Percentiles rank a stretch among this genome's conserved stretches.
Conservation (phyloP, 208 protist genomes). For the Trypanosoma platydactyli region DNA sequence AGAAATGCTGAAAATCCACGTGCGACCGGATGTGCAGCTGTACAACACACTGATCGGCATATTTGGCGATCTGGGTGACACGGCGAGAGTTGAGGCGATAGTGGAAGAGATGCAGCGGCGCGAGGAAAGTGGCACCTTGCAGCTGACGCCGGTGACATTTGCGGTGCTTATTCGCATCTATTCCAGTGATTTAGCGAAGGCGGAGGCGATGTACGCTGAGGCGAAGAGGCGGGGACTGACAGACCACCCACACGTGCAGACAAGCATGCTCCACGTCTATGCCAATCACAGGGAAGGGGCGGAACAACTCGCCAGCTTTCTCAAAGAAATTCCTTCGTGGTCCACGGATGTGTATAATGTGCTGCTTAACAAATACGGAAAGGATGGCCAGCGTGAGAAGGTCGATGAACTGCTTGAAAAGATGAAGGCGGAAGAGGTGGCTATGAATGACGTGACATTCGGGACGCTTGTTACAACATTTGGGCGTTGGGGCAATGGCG, state of each 20-base stretch:
- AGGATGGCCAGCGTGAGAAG: constrained; percentile 55
- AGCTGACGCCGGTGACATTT: constrained; percentile 74
- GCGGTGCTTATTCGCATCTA: constrained; percentile 79
- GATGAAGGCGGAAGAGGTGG: constrained; percentile 68
- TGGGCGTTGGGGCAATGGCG: constrained; percentile 66
- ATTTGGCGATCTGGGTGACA: constrained; percentile 68
- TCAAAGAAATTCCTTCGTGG: constrained; percentile 55
- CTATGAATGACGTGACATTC: constrained; percentile 91
- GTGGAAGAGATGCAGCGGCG: constrained; percentile 63
- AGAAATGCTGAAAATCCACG: constrained; percentile 56
- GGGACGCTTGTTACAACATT: constrained; percentile 88
- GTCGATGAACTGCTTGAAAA: constrained; percentile 70
- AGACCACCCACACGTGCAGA: constrained; percentile 83
- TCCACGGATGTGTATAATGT: constrained; percentile 87
- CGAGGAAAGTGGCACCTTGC: constrained; percentile 72
- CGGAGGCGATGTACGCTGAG: constrained; percentile 57
- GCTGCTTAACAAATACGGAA: constrained; percentile 79
- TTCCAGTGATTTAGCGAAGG: constrained; percentile 41
- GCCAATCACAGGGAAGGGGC: constrained; percentile 27
- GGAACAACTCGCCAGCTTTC: constrained; percentile 50
- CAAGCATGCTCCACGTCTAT: constrained; percentile 73
- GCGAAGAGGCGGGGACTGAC: constrained; percentile 60
- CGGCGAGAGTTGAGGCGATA: constrained; percentile 51
- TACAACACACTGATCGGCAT: constrained; percentile 85
- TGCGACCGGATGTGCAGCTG: constrained; percentile 72